phyloP scores from a whole-genome alignment of 2,329 filamentous ascomycete species.

The Fusarium protoensiforme region DNA sequence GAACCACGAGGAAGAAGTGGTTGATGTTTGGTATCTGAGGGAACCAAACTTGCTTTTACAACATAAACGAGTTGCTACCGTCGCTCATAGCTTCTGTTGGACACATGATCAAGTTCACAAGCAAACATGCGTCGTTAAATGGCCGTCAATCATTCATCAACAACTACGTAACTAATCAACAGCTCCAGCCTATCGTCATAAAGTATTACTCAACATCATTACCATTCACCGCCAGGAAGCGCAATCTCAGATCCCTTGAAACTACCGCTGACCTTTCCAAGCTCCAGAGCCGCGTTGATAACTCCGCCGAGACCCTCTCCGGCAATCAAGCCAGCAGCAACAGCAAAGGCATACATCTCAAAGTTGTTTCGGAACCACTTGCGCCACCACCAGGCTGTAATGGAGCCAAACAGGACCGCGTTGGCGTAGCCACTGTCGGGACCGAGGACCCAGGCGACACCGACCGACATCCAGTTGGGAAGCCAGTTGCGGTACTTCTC shows the following conservation, averaged over 20 bases:
- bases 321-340: constrained; percentile 71
- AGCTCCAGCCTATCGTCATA: not conserved
- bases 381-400: constrained; percentile 64
- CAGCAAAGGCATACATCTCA: constrained; percentile 67
- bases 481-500: constrained; percentile 68
- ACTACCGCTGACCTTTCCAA: constrained; percentile 47
- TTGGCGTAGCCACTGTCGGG: constrained; percentile 64
- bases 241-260: constrained; percentile 36
- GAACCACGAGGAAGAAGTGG: too few relatives aligned
- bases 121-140: not conserved
- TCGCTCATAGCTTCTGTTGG: not conserved
- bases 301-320: constrained; percentile 73
- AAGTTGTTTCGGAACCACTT: constrained; percentile 62
- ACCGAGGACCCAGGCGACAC: constrained; percentile 68
- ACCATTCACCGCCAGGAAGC: constrained; percentile 24
- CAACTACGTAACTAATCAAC: not conserved
- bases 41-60: too few relatives aligned
- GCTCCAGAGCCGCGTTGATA: constrained; percentile 62
- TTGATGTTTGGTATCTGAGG: too few relatives aligned
- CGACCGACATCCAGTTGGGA: constrained; percentile 72
- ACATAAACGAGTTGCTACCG: too few relatives aligned
- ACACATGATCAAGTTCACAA: not conserved
- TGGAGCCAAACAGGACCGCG: constrained; percentile 67
- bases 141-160: not conserved
- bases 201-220: not conserved